A percentile compares a stretch with the other conserved stretches of the same genome.
phyloP scores from a whole-genome alignment of 345 rosid genomes.

The Stellera chamaejasme region DNA sequence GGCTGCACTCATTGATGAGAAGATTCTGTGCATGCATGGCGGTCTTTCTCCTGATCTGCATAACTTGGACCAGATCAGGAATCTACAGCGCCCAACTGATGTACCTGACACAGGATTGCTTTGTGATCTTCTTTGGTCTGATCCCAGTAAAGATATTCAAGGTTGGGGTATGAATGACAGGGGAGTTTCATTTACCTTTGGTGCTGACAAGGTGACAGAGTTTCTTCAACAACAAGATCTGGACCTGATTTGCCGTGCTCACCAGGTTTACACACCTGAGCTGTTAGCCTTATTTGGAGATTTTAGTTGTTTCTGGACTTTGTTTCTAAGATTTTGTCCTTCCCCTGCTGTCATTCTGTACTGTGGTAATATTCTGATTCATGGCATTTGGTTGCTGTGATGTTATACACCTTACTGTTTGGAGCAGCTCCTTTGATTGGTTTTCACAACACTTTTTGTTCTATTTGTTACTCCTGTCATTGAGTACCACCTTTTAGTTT shows the following conservation, averaged over 20 bases:
- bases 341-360: neutral
- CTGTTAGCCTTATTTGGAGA: neutral
- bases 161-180: conserved; percentile 90
- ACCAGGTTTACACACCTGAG: conserved; percentile 46
- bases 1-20: conserved; percentile 67
- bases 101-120: conserved; percentile 80
- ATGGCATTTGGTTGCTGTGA: neutral
- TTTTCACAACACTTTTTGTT: conserved; percentile 5
- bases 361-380: neutral
- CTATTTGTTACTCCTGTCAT: neutral
- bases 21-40: conserved; percentile 89
- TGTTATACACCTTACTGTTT: neutral
- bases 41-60: conserved; percentile 78
- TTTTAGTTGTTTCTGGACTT: neutral
- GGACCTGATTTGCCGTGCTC: conserved; percentile 87
- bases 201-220: conserved; percentile 56
- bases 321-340: neutral
- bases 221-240: conserved; percentile 71
- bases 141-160: conserved; percentile 58
- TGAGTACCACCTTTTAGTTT: neutral
- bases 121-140: conserved; percentile 89
- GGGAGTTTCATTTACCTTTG: conserved; percentile 75
- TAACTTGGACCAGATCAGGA: conserved; percentile 57
- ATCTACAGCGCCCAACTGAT: conserved; percentile 58
- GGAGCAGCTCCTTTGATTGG: neutral